A percentile compares a stretch with the other conserved stretches of the same genome.
Conservation (phyloP, 179 eudicot species). For the Vitellaria paradoxa region DNA sequence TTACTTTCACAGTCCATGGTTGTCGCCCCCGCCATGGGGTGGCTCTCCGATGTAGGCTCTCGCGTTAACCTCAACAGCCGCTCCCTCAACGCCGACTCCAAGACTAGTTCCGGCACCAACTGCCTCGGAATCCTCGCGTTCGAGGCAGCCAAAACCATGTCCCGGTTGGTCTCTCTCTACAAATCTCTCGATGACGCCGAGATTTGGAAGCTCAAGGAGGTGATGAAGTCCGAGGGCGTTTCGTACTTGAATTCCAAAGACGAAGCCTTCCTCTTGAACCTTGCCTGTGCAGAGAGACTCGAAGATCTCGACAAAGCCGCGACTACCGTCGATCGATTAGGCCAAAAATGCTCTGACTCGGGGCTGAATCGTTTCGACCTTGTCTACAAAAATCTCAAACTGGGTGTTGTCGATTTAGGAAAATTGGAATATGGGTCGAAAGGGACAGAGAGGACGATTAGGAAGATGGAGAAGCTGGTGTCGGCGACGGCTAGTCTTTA, state of each 20-base stretch:
- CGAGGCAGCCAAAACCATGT: conserved; percentile 71
- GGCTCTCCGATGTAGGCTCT: conserved; percentile 19
- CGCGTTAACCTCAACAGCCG: conserved; percentile 16
- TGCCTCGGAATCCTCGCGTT: conserved; percentile 64
- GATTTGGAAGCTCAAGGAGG: conserved; percentile 26
- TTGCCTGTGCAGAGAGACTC: conserved; percentile 76
- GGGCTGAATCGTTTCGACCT: conserved; percentile 48
- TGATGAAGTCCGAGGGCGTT: conserved; percentile 45
- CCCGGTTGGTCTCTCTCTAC: conserved; percentile 58
- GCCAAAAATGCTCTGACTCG: conserved; percentile 50
- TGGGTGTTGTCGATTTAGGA: too few relatives aligned
- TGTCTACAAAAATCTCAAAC: conserved; percentile 51
- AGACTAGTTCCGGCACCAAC: neutral
- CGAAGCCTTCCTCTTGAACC: conserved; percentile 47
- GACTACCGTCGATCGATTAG: conserved; percentile 43
- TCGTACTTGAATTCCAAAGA: conserved; percentile 52
- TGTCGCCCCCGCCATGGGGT: conserved; percentile 13
- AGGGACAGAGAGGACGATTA: conserved; percentile 36
- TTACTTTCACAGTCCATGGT: neutral
- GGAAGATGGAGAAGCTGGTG: conserved; percentile 56
- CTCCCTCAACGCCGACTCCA: neutral
- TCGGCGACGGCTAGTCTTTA: conserved; percentile 46
- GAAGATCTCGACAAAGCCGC: conserved; percentile 82
- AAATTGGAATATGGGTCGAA: conserved; percentile 53
- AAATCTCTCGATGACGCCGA: conserved; percentile 54